A percentile compares a stretch with the other conserved stretches of the same genome.
Evolutionary conservation across 2,329 filamentous ascomycete species (phyloP).

Genomic region (Aspergillus neotritici): DNA sequence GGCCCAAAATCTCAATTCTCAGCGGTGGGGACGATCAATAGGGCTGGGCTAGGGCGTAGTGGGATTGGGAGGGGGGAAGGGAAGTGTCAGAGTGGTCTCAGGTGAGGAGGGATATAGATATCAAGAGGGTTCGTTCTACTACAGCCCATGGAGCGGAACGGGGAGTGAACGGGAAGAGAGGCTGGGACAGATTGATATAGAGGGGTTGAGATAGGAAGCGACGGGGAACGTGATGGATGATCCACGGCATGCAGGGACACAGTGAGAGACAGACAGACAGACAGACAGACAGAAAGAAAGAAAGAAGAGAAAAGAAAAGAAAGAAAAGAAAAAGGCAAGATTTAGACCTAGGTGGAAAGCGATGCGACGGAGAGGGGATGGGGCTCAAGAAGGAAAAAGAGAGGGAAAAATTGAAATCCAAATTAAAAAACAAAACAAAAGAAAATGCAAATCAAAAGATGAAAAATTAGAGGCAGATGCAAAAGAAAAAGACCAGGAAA

Average conservation of each 20-base stretch:
- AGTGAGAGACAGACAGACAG: too few relatives aligned
- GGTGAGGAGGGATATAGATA: too few relatives aligned
- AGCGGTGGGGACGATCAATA: constrained; percentile 1
- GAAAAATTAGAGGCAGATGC: neutral
- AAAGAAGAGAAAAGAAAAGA: constrained; percentile 3
- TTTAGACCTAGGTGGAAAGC: neutral
- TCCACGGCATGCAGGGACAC: neutral
- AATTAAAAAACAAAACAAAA: neutral
- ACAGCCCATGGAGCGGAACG: too few relatives aligned
- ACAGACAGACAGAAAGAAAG: too few relatives aligned
- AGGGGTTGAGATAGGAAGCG: too few relatives aligned
- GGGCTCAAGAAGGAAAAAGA: neutral
- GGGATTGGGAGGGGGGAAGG: too few relatives aligned
- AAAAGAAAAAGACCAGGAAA: neutral
- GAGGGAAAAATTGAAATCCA: neutral
- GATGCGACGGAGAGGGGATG: too few relatives aligned
- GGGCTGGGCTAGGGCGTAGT: too few relatives aligned
- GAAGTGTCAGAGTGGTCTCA: too few relatives aligned
- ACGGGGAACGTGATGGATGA: constrained; percentile 2
- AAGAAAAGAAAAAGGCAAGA: neutral
- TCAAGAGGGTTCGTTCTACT: too few relatives aligned
- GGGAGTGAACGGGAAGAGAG: too few relatives aligned
- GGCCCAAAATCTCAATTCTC: constrained; percentile 18
- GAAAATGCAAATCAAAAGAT: neutral
- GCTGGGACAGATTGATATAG: too few relatives aligned